Conservation (phyloP, 345 rosid genomes). For the Leavenworthia alabamica region DNA sequence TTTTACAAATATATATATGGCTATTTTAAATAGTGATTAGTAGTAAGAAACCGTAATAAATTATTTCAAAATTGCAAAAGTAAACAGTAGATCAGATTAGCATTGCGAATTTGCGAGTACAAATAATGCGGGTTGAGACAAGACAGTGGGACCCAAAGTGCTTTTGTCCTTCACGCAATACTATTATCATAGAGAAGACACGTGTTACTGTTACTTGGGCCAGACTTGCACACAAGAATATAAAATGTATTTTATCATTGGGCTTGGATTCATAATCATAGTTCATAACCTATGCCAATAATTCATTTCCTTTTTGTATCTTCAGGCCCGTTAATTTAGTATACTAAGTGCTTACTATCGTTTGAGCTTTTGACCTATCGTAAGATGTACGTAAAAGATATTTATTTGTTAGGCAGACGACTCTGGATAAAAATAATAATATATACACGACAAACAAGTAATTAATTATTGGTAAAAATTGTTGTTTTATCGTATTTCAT, state of each 20-base stretch:
- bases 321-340: not conserved
- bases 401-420: not conserved
- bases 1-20: not conserved
- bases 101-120: conserved; percentile 1
- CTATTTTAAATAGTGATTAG: not conserved
- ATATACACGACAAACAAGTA: no score
- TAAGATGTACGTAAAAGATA: not conserved
- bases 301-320: not conserved
- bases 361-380: no score
- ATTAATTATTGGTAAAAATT: no score
- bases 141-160: conserved; percentile 17
- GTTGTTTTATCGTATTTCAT: not conserved
- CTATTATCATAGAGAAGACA: conserved; percentile 22
- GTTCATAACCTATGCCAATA: not conserved
- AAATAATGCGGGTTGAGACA: conserved; percentile 30
- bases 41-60: not conserved
- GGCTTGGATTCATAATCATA: not conserved
- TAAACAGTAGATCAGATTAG: conserved; percentile 22
- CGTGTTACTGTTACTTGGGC: conserved; percentile 5
- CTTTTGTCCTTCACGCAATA: conserved; percentile 38
- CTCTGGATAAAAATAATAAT: not conserved
- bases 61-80: not conserved
- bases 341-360: no score
- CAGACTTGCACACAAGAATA: not conserved
- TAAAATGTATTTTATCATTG: not conserved